phyloP scores from a whole-genome alignment of 768 basidiomycete species.

The Lactifluus subvellereus region DNA sequence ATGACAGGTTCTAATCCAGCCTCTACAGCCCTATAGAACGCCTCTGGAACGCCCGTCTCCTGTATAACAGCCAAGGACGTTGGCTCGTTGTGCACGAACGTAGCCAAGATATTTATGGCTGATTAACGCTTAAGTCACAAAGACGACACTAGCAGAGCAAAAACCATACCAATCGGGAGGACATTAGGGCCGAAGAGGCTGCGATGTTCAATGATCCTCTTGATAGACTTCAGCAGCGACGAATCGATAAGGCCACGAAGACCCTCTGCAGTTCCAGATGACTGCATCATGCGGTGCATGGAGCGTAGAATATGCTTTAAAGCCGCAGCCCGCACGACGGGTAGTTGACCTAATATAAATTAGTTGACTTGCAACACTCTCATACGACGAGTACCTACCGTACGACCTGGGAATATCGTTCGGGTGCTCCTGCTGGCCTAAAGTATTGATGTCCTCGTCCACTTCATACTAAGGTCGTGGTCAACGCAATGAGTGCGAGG shows the following conservation, averaged over 20 bases:
- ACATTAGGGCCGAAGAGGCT: conserved; percentile 82
- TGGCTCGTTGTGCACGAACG: conserved; percentile 98
- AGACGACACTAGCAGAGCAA: not conserved
- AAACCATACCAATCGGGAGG: conserved; percentile 67
- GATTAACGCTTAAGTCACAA: conserved; percentile 20
- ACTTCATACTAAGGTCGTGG: conserved; percentile 30
- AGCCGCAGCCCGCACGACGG: conserved; percentile 70
- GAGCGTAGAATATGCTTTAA: conserved; percentile 88
- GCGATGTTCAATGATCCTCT: conserved; percentile 80
- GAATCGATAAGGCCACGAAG: conserved; percentile 92
- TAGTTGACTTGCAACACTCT: conserved; percentile 5
- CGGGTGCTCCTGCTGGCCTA: conserved; percentile 54
- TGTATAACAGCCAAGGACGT: conserved; percentile 91
- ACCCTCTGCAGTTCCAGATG: conserved; percentile 89
- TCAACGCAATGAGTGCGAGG: conserved; percentile 1
- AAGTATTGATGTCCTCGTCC: conserved; percentile 25
- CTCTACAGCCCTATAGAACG: conserved; percentile 84
- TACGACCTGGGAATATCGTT: conserved; percentile 43
- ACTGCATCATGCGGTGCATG: conserved; percentile 96
- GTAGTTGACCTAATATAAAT: conserved; percentile 51
- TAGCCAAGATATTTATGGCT: conserved; percentile 95
- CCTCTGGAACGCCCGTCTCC: conserved; percentile 83
- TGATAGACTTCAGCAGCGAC: conserved; percentile 75
- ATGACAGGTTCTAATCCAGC: conserved; percentile 78
- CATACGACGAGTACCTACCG: conserved; percentile 34